phyloP scores from a whole-genome alignment of 2,329 filamentous ascomycete species.

The Sporothrix protearum region DNA sequence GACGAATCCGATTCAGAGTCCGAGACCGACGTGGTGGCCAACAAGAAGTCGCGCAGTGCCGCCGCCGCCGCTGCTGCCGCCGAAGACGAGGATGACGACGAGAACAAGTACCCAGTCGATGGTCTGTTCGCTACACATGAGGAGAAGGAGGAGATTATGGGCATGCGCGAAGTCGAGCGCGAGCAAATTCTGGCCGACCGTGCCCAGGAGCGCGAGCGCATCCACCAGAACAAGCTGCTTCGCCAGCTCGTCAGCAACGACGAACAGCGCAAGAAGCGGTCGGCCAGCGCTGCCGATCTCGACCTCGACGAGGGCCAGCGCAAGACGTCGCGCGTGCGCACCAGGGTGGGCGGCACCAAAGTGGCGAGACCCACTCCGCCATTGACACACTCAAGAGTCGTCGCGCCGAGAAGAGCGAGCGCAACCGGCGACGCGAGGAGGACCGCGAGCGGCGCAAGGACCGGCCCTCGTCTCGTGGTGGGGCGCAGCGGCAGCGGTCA shows the following conservation, averaged over 20 bases:
- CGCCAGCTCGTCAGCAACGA: constrained; percentile 69
- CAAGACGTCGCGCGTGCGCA: constrained; percentile 70
- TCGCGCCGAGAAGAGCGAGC: constrained; percentile 62
- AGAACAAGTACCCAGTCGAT: constrained; percentile 77
- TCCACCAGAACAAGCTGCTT: constrained; percentile 76
- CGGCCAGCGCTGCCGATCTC: constrained; percentile 72
- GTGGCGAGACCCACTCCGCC: constrained; percentile 63
- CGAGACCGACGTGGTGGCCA: constrained; percentile 50
- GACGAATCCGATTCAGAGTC: constrained; percentile 82
- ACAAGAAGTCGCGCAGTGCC: constrained; percentile 18
- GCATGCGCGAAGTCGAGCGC: constrained; percentile 83
- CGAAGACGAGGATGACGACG: constrained; percentile 49
- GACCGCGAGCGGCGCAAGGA: constrained; percentile 58
- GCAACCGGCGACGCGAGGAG: constrained; percentile 60
- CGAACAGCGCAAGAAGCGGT: constrained; percentile 70
- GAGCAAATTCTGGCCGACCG: constrained; percentile 88
- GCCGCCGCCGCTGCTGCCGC: not conserved
- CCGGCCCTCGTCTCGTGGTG: constrained; percentile 39
- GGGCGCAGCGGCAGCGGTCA: constrained; percentile 28
- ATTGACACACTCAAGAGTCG: constrained; percentile 67
- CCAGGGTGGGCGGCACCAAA: constrained; percentile 61
- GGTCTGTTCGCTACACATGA: constrained; percentile 73
- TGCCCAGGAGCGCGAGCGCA: constrained; percentile 74
- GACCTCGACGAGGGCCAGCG: constrained; percentile 75
- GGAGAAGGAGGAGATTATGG: constrained; percentile 76